phyloP scores from a whole-genome alignment of 208 protist genomes.

The Leptomonas pyrrhocoris region DNA sequence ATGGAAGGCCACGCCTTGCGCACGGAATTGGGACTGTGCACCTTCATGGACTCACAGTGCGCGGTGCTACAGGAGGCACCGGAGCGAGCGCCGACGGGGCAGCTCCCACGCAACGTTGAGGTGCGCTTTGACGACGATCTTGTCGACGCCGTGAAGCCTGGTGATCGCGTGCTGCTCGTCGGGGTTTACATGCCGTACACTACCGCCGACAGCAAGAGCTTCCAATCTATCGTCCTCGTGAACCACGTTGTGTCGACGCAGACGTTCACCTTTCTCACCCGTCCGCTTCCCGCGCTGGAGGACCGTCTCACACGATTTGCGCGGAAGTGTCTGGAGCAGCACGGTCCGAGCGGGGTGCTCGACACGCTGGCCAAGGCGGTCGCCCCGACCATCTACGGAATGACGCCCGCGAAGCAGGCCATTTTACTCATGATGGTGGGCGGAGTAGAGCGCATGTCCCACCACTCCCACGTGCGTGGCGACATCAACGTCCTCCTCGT shows the following conservation, averaged over 20 bases:
- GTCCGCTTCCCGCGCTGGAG: slow-evolving; percentile 53
- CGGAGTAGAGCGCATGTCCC: slow-evolving; percentile 95
- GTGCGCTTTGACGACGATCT: slow-evolving; percentile 98
- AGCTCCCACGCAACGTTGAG: slow-evolving; percentile 98
- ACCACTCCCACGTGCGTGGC: slow-evolving; percentile 95
- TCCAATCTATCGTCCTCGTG: slow-evolving; percentile 94
- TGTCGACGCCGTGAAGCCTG: slow-evolving; percentile 97
- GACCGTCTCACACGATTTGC: slow-evolving; percentile 81
- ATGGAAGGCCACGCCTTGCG: slow-evolving; percentile 95
- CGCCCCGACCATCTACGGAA: slow-evolving; percentile 99
- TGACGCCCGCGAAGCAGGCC: slow-evolving; percentile 96
- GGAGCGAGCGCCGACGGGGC: slow-evolving; percentile 97
- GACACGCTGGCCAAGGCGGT: slow-evolving; percentile 89
- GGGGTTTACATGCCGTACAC: slow-evolving; percentile 97
- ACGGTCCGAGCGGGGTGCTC: slow-evolving; percentile 80
- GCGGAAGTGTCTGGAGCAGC: slow-evolving; percentile 55
- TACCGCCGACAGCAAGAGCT: slow-evolving; percentile 77
- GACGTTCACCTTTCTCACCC: slow-evolving; percentile 53
- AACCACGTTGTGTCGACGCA: slow-evolving; percentile 90
- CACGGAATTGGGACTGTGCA: slow-evolving; percentile 98
- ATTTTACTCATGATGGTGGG: slow-evolving; percentile 97
- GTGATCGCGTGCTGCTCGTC: slow-evolving; percentile 94
- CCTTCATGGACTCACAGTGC: slow-evolving; percentile 97
- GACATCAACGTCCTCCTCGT: slow-evolving; percentile 99
- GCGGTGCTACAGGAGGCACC: slow-evolving; percentile 98